Percentiles rank a stretch among this genome's conserved stretches.
Conservation (phyloP, 1,139 yeast genomes). For the Nakaseomyces glabratus region DNA sequence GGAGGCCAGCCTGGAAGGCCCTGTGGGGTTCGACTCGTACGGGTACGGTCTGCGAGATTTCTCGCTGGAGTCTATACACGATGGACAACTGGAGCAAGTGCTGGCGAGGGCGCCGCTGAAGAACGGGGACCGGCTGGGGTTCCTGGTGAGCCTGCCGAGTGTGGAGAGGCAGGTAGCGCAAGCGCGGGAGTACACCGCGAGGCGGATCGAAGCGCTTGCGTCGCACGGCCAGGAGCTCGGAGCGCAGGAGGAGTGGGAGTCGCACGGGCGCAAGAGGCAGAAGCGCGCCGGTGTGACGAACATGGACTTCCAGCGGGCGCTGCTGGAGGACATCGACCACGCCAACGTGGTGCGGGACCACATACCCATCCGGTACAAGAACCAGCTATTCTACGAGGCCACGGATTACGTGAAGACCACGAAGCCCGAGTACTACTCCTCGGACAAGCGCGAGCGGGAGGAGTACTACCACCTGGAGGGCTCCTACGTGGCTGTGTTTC, state of each 20-base stretch:
- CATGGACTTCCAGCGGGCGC: slow-evolving; percentile 25
- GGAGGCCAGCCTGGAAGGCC: slow-evolving; percentile 88
- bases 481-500: slow-evolving; percentile 50
- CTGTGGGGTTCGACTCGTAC: slow-evolving; percentile 91
- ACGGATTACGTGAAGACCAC: slow-evolving; percentile 72
- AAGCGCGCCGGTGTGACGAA: slow-evolving; percentile 15
- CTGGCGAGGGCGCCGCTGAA: slow-evolving; percentile 32
- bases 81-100: slow-evolving; percentile 22
- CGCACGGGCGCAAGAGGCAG: slow-evolving; percentile 13
- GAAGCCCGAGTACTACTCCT: slow-evolving; percentile 31
- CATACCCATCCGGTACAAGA: slow-evolving; percentile 77
- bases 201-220: slow-evolving; percentile 25
- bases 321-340: slow-evolving; percentile 25
- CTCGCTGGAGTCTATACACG: slow-evolving; percentile 68
- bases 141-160: slow-evolving; percentile 64
- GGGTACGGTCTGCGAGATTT: slow-evolving; percentile 85
- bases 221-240: slow-evolving; percentile 9
- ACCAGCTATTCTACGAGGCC: slow-evolving; percentile 72
- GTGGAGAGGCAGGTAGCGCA: slow-evolving; percentile 37
- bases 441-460: slow-evolving; percentile 23
- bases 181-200: slow-evolving; percentile 29
- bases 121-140: slow-evolving; percentile 76
- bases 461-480: slow-evolving; percentile 22
- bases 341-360: slow-evolving; percentile 57
- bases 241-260: slow-evolving; percentile 11